A percentile compares a stretch with the other conserved stretches of the same genome.
These are phyloP conservation scores for Somion occarium DNA, from an alignment of 1,284 basidiomycete genomes.

Conservation along the genomic window DNA sequence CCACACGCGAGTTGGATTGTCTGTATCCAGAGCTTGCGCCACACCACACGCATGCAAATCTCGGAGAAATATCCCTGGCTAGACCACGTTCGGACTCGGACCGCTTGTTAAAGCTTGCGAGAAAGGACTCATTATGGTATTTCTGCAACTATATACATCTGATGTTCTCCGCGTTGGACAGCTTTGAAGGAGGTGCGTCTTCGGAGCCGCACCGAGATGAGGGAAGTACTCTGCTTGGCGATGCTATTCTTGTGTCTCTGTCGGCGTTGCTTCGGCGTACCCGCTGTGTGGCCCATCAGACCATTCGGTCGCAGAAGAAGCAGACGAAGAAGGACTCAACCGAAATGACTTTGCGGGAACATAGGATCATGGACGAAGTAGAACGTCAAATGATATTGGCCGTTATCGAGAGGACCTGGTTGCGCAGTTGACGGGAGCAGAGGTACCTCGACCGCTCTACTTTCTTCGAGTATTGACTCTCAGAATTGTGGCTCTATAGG, in stretches of 20 bases:
- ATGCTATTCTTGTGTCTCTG: not conserved
- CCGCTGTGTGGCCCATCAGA: not conserved
- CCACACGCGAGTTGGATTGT: conserved; percentile 1
- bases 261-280: conserved; percentile 8
- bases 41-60: not conserved
- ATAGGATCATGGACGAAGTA: conserved; percentile 1
- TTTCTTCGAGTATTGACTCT: no score
- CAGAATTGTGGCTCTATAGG: no score
- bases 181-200: not conserved
- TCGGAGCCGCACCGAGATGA: not conserved
- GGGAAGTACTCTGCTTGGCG: conserved; percentile 2
- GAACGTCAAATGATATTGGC: conserved; percentile 5
- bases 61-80: not conserved
- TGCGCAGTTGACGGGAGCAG: not conserved
- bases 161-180: not conserved
- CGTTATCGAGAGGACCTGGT: conserved; percentile 3
- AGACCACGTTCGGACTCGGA: not conserved
- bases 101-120: conserved; percentile 1
- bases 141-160: conserved; percentile 2
- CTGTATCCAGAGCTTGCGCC: not conserved
- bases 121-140: conserved; percentile 8
- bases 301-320: not conserved
- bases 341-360: not conserved
- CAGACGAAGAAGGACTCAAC: not conserved
- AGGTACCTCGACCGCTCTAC: not conserved